Percentiles rank a stretch among this genome's conserved stretches.
phyloP scores from a whole-genome alignment of 495 filamentous ascomycete species.

The Cercophora samala region DNA sequence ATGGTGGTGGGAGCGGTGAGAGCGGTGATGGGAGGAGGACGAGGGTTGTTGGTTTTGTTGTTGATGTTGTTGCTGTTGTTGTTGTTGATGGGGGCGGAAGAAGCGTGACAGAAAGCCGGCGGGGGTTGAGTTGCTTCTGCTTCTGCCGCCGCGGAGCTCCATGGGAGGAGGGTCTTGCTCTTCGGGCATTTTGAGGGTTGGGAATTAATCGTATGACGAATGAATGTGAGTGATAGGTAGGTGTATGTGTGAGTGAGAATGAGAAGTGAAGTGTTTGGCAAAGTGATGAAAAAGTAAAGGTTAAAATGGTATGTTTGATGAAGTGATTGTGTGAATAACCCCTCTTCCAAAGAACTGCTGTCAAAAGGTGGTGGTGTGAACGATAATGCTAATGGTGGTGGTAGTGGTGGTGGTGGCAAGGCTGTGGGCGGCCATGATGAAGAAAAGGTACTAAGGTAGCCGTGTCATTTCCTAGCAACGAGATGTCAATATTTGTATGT shows the following conservation, averaged over 20 bases:
- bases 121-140: not conserved
- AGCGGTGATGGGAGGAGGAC: not conserved
- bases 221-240: not conserved
- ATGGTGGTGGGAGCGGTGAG: not conserved
- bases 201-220: not conserved
- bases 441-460: not conserved
- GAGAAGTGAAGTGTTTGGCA: not conserved
- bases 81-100: not conserved
- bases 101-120: not conserved
- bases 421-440: not conserved
- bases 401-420: constrained; percentile 4
- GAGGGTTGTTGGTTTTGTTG: no score
- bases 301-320: not conserved
- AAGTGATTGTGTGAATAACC: not conserved
- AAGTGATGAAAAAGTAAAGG: not conserved
- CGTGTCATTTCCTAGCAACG: not conserved
- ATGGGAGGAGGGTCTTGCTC: not conserved
- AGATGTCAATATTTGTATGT: constrained; percentile 1
- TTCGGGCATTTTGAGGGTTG: not conserved
- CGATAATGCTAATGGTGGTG: not conserved
- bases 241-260: not conserved
- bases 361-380: not conserved
- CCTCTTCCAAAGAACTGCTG: not conserved
- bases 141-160: not conserved
- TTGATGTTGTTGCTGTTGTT: no score